These are phyloP conservation scores for Arctium lappa DNA, from an alignment of 129 eudicot species.

Conservation along the genomic window DNA sequence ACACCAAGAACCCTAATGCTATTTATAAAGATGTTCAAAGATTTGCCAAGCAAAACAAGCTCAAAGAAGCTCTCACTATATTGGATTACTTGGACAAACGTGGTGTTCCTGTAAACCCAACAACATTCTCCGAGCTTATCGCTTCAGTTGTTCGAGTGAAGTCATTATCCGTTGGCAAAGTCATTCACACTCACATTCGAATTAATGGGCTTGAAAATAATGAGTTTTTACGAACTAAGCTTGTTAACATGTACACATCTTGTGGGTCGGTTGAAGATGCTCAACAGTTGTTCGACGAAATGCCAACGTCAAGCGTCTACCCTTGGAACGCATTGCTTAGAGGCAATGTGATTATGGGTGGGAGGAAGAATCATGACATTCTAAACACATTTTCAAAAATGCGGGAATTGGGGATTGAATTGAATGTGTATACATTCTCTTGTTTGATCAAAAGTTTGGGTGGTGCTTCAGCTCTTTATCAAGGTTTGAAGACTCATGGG, in stretches of 20 bases:
- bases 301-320: conserved; percentile 50
- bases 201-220: conserved; percentile 62
- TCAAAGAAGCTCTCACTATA: conserved; percentile 65
- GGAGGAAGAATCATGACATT: conserved; percentile 41
- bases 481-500: conserved; percentile 79
- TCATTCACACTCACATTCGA: conserved; percentile 54
- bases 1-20: conserved; percentile 63
- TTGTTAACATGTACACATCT: conserved; percentile 63
- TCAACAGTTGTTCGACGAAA: conserved; percentile 51
- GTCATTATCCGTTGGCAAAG: conserved; percentile 43
- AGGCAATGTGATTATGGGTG: conserved; percentile 73
- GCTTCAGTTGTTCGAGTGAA: conserved; percentile 57
- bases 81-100: conserved; percentile 63
- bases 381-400: conserved; percentile 41
- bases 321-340: conserved; percentile 95
- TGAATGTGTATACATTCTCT: conserved; percentile 79
- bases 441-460: conserved; percentile 85
- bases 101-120: conserved; percentile 71
- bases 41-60: conserved; percentile 61
- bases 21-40: conserved; percentile 60
- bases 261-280: conserved; percentile 74
- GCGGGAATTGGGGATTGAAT: conserved; percentile 71
- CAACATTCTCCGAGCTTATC: conserved; percentile 62
- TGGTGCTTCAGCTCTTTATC: conserved; percentile 62
- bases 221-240: conserved; percentile 64